Evolutionary conservation across 225 moss, liverwort and hornwort species (phyloP).

Genomic region (Physcomitrellopsis africana): DNA sequence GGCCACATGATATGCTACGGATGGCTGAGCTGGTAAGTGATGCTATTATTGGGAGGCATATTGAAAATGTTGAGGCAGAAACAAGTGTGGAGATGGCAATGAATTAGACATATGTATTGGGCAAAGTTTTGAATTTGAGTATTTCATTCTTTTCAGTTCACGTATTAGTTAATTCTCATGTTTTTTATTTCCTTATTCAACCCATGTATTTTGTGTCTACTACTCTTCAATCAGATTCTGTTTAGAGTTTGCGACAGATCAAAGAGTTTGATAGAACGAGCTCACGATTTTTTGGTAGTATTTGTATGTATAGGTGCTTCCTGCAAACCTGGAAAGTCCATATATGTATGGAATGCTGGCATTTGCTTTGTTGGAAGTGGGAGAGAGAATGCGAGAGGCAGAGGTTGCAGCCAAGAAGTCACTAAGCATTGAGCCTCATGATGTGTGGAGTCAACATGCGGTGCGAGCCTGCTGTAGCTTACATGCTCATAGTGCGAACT

Average conservation of each 20-base stretch:
- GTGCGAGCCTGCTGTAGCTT: conserved; percentile 44
- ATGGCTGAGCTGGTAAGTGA: conserved; percentile 55
- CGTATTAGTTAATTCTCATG: background rate
- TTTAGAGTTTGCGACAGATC: background rate
- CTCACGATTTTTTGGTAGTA: conserved; percentile 15
- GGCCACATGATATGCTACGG: conserved; percentile 65
- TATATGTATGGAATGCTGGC: conserved; percentile 85
- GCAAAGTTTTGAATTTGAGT: background rate
- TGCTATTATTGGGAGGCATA: background rate
- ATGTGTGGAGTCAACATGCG: conserved; percentile 89
- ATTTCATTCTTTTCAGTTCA: conserved; percentile 15
- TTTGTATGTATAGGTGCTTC: conserved; percentile 52
- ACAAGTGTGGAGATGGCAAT: background rate
- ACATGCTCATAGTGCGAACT: conserved; percentile 37
- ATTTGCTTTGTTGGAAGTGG: conserved; percentile 74
- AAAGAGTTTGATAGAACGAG: conserved; percentile 1
- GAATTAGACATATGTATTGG: background rate
- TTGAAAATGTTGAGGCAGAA: background rate
- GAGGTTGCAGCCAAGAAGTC: conserved; percentile 66
- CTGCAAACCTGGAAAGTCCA: conserved; percentile 65
- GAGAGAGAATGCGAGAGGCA: conserved; percentile 63
- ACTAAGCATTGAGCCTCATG: conserved; percentile 64
- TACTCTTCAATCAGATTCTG: background rate
- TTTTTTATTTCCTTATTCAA: background rate
- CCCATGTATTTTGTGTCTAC: background rate